phyloP scores from a whole-genome alignment of 2,329 filamentous ascomycete species.

The Talaromyces rugulosus region DNA sequence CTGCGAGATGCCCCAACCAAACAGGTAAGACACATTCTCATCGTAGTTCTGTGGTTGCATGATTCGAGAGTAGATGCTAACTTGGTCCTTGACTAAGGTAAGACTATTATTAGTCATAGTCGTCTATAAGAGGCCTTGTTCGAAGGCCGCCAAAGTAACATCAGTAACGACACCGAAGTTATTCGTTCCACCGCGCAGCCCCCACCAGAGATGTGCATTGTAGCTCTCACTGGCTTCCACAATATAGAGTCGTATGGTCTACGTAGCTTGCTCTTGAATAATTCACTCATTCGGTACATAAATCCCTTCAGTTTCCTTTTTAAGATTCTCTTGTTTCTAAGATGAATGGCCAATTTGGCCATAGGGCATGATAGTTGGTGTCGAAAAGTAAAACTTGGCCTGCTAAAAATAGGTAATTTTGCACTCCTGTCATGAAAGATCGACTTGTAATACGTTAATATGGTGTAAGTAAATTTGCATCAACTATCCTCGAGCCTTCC shows the following conservation, averaged over 20 bases:
- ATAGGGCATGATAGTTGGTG: too few species aligned
- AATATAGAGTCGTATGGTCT: neutral
- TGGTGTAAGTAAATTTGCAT: too few species aligned
- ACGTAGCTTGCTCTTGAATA: too few species aligned
- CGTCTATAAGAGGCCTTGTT: slow-evolving; percentile 15
- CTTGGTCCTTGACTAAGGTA: neutral
- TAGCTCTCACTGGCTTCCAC: neutral
- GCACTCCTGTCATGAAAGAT: too few species aligned
- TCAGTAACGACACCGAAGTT: slow-evolving; percentile 1
- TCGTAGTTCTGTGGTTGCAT: slow-evolving; percentile 1
- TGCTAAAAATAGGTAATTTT: too few species aligned
- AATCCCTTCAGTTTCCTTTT: too few species aligned
- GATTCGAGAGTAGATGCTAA: neutral
- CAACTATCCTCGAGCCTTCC: too few species aligned
- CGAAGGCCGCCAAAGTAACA: slow-evolving; percentile 10
- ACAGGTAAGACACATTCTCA: neutral
- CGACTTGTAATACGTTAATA: too few species aligned
- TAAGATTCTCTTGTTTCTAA: too few species aligned
- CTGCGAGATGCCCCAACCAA: slow-evolving; percentile 1
- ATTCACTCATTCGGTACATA: too few species aligned
- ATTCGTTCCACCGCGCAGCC: neutral
- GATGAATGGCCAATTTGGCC: too few species aligned
- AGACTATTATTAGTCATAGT: neutral
- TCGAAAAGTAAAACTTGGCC: too few species aligned
- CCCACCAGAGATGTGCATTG: slow-evolving; percentile 5